These are phyloP conservation scores for Arthrobotrys entomopaga DNA, from an alignment of 2,329 filamentous ascomycete species.

Conservation along the genomic window DNA sequence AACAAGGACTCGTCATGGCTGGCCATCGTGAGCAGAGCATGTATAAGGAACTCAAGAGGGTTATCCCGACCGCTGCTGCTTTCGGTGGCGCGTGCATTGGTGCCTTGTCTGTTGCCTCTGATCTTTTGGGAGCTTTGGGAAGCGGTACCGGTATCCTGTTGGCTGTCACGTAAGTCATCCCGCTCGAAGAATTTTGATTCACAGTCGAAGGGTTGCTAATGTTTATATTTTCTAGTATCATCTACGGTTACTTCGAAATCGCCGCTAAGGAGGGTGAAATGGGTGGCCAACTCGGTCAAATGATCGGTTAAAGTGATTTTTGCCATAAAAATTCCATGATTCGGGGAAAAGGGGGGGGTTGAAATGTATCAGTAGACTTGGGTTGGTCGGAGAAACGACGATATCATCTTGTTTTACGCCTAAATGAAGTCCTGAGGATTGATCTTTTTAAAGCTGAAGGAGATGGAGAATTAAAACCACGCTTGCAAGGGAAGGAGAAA, in stretches of 20 bases:
- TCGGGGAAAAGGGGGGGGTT: background rate
- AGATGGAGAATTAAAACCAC: background rate
- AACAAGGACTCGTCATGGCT: constrained; percentile 99
- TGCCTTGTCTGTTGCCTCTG: constrained; percentile 92
- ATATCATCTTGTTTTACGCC: too few species aligned
- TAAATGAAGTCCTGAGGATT: too few species aligned
- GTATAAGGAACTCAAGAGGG: constrained; percentile 99
- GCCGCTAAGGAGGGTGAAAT: constrained; percentile 98
- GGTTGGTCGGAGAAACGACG: background rate
- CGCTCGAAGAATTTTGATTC: background rate
- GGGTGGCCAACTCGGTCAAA: constrained; percentile 69
- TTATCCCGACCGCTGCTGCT: constrained; percentile 96
- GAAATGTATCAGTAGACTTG: background rate
- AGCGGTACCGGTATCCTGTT: constrained; percentile 97
- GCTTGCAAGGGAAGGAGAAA: constrained; percentile 3
- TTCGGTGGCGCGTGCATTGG: constrained; percentile 99
- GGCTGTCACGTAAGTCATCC: constrained; percentile 87
- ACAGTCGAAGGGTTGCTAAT: constrained; percentile 61
- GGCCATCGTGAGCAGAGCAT: constrained; percentile 99
- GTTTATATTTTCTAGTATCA: constrained; percentile 75
- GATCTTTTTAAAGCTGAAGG: too few species aligned
- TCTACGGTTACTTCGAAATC: constrained; percentile 99
- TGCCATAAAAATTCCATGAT: constrained; percentile 2
- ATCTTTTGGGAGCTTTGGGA: constrained; percentile 93
- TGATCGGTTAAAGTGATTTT: constrained; percentile 56